A percentile compares a stretch with the other conserved stretches of the same genome.
phyloP scores from a whole-genome alignment of 257 asterid genomes.

The Capsicum pubescens region DNA sequence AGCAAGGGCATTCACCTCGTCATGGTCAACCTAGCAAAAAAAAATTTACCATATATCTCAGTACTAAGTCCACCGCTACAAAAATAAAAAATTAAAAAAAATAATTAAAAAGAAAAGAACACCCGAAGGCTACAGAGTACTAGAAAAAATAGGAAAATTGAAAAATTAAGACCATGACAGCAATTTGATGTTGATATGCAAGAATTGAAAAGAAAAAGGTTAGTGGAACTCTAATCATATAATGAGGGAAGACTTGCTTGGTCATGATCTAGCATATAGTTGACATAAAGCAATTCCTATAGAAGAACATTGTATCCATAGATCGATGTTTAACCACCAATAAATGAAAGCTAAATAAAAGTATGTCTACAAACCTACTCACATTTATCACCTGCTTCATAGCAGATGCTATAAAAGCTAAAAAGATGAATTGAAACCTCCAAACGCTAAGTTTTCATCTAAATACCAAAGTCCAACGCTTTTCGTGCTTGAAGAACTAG shows the following conservation, averaged over 20 bases:
- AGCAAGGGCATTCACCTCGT: too few relatives aligned
- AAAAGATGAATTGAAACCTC: neutral
- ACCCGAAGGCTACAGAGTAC: neutral
- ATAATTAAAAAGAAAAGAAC: too few relatives aligned
- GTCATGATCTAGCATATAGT: neutral
- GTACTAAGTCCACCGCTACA: neutral
- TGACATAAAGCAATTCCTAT: neutral
- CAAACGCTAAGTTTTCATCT: neutral
- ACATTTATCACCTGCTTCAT: neutral
- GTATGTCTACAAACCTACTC: neutral
- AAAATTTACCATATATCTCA: constrained; percentile 65
- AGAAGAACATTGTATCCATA: neutral
- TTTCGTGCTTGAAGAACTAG: constrained; percentile 4
- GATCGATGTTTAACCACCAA: neutral
- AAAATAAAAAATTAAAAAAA: too few relatives aligned
- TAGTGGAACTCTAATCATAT: neutral
- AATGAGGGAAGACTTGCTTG: neutral
- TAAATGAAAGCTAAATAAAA: neutral
- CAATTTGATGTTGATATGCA: neutral
- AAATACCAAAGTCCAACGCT: neutral
- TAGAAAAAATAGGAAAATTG: neutral
- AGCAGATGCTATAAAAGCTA: constrained; percentile 1
- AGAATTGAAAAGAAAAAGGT: constrained; percentile 5
- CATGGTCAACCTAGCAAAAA: constrained; percentile 97
- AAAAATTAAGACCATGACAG: neutral